Percentiles rank a stretch among this genome's conserved stretches.
These are phyloP conservation scores for Trapa bicornis DNA, from an alignment of 345 rosid genomes.

Conservation along the genomic window DNA sequence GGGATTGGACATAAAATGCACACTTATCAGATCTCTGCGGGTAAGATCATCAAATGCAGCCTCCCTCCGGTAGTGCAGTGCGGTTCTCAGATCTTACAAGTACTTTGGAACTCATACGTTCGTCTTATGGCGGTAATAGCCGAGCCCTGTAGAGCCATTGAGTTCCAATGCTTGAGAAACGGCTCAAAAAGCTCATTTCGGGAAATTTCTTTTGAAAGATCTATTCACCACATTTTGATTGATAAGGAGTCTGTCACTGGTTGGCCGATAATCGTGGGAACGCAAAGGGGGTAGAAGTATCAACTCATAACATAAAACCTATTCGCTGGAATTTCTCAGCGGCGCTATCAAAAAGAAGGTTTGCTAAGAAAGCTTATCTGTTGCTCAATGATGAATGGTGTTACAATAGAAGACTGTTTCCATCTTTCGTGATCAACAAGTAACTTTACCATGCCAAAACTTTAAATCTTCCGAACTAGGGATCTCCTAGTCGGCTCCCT, in stretches of 20 bases:
- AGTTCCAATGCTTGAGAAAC: too few relatives aligned
- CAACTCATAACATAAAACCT: not conserved
- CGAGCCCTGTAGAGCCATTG: too few relatives aligned
- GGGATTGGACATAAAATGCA: too few relatives aligned
- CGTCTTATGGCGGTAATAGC: too few relatives aligned
- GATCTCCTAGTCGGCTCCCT: slow-evolving; percentile 30
- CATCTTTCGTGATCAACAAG: not conserved
- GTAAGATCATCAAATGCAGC: too few relatives aligned
- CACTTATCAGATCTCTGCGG: too few relatives aligned
- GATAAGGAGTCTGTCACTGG: not conserved
- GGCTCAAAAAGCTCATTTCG: too few relatives aligned
- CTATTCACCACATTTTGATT: too few relatives aligned
- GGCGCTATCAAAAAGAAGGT: not conserved
- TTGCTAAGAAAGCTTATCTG: not conserved
- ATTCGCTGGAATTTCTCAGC: not conserved
- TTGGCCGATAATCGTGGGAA: not conserved
- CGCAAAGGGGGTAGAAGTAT: not conserved
- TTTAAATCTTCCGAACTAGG: slow-evolving; percentile 12
- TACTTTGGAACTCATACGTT: too few relatives aligned
- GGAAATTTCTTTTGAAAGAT: too few relatives aligned
- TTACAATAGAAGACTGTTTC: not conserved
- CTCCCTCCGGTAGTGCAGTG: too few relatives aligned
- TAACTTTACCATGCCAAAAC: not conserved
- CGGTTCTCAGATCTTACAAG: too few relatives aligned
- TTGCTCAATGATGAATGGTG: not conserved